phyloP scores from a whole-genome alignment of 306 rosid species.

The Cajanus cajan region DNA sequence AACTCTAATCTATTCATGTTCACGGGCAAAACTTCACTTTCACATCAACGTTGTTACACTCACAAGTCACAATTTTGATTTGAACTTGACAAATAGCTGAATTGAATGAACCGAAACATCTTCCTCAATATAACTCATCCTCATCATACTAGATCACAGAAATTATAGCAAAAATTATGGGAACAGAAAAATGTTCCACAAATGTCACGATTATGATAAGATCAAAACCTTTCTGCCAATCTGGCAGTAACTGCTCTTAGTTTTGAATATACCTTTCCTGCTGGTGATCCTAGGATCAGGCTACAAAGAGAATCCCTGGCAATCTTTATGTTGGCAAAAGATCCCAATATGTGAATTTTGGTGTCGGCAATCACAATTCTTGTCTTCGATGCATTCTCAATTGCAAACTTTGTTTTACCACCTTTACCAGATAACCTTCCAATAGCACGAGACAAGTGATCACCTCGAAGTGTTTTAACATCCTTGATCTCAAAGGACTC shows the following conservation, averaged over 20 bases:
- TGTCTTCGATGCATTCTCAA: conserved; percentile 83
- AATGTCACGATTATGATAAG: neutral
- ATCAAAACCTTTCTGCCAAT: conserved; percentile 78
- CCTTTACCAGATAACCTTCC: conserved; percentile 89
- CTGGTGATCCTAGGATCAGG: conserved; percentile 85
- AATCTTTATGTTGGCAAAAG: conserved; percentile 74
- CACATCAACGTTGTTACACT: neutral
- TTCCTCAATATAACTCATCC: conserved; percentile 3
- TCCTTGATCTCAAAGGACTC: conserved; percentile 94
- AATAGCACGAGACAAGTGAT: conserved; percentile 88
- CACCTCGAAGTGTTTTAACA: conserved; percentile 76
- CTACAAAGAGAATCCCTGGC: conserved; percentile 88
- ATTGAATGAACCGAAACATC: neutral
- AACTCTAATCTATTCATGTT: neutral
- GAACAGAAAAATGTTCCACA: neutral
- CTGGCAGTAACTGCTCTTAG: conserved; percentile 77
- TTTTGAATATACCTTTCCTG: conserved; percentile 80
- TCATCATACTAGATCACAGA: neutral
- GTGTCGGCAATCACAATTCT: conserved; percentile 84
- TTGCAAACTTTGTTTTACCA: conserved; percentile 83
- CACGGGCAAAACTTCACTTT: conserved; percentile 22
- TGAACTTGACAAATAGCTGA: neutral
- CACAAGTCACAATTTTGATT: neutral
- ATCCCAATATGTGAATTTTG: conserved; percentile 86
- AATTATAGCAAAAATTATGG: neutral